Percentiles rank a stretch among this genome's conserved stretches.
phyloP scores from a whole-genome alignment of 805 yeast species.

The Wickerhamiella musiphila region DNA sequence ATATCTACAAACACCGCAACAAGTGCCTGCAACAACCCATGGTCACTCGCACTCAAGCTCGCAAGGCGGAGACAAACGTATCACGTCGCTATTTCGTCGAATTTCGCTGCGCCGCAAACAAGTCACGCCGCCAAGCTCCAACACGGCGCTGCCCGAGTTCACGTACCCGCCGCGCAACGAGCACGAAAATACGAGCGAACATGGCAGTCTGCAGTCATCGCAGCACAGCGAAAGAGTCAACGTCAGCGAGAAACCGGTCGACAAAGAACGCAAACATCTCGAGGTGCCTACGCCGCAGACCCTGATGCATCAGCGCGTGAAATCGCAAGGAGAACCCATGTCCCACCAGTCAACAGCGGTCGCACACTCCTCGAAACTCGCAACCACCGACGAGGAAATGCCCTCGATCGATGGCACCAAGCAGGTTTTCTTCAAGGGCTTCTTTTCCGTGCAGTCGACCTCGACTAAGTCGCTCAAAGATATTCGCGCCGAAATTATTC shows the following conservation, averaged over 20 bases:
- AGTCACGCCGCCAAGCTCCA: not conserved
- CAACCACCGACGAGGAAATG: conserved; percentile 47
- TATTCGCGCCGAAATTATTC: conserved; percentile 67
- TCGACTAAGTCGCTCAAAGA: conserved; percentile 83
- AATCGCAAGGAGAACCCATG: conserved; percentile 11
- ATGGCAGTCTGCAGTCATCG: too few relatives aligned
- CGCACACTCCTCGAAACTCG: not conserved
- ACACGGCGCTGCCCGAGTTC: not conserved
- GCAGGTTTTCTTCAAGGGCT: conserved; percentile 80
- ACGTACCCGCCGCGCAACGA: not conserved
- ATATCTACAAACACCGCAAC: not conserved
- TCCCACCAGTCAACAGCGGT: conserved; percentile 1
- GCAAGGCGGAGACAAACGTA: conserved; percentile 3
- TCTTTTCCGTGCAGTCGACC: conserved; percentile 87
- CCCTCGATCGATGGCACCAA: conserved; percentile 88
- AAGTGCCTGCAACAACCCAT: conserved; percentile 1
- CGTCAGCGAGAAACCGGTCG: not conserved
- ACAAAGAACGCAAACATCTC: not conserved
- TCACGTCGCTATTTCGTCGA: conserved; percentile 11
- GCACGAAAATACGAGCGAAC: too few relatives aligned
- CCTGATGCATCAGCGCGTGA: conserved; percentile 10
- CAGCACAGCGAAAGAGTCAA: too few relatives aligned
- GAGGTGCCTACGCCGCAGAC: not conserved
- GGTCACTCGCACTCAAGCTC: not conserved
- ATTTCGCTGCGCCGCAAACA: conserved; percentile 12